Evolutionary conservation across 306 rosid species (phyloP), one percentile per base, ranked within the genome.

Genomic region (Castanea mollissima): DNA sequence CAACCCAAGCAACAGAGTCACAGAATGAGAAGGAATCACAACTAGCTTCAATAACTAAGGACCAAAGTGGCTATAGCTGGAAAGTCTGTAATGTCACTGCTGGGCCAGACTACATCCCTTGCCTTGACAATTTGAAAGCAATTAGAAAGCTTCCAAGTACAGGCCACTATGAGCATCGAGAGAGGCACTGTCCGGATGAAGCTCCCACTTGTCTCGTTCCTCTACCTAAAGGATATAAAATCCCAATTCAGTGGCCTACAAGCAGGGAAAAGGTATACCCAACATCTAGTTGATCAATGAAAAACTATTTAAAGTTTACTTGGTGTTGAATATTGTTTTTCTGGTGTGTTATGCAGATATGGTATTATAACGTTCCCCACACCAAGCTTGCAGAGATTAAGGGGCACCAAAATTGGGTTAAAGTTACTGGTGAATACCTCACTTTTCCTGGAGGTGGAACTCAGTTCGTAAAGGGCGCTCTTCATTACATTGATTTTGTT

Each of bases 331-430:
- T 54, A 73, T 64, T 73, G 77, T 46, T 83, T 18, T 71, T 69
- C 79, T 72, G 80, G 72, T 87, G 80, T 75, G 49, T 80, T 29
- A 54, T 85, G 86, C 92, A 93, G 97, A 89, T 93, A 79, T 93
- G 97, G 98, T 93, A 87, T 84, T 56, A 68, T 55, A 93, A 93
- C 74, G 87, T 91, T 19, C 98, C 98, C 23, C 91, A 91, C 80
- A 90, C 88, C 67, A 90, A 83, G 85, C 98, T 93, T 71, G 98
- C 88, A 35, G 88, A 76, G 80, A 63, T 76, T 78, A 93, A 93
- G 88, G 97, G 97, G 71, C 97, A 91, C 84, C 98, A 93, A 85
- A 93, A 93, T 80, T 93, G 98, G 98, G 94, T 93, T 82, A 93
- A 91, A 90, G 89, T 87, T 71, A 74, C 86, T 1, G 97, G 98